phyloP scores from a whole-genome alignment of 164 flowering plant genomes.

The Paratinospora sagittata region DNA sequence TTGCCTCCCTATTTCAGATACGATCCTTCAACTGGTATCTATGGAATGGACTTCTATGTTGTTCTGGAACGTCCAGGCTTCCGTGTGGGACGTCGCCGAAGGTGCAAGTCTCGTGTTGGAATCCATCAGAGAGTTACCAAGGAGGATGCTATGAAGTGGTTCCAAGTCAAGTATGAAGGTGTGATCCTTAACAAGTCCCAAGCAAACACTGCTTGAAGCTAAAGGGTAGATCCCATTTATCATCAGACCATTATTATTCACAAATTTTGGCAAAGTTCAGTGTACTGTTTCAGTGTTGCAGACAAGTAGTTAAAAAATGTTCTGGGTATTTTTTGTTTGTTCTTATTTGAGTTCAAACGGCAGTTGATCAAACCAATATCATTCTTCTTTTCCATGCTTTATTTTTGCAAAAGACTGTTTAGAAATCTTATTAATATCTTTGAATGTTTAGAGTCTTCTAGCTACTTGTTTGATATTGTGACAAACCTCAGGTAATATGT shows the following conservation, averaged over 20 bases:
- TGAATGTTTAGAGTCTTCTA: too few relatives aligned
- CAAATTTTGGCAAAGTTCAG: not conserved
- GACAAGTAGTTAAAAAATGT: too few relatives aligned
- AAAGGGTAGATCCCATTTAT: not conserved
- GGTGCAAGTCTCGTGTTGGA: slow-evolving; percentile 86
- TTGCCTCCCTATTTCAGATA: slow-evolving; percentile 35
- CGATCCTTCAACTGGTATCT: slow-evolving; percentile 83
- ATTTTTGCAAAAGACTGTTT: not conserved
- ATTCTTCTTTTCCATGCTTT: not conserved
- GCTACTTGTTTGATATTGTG: too few relatives aligned
- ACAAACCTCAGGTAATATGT: too few relatives aligned
- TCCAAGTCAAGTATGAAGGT: slow-evolving; percentile 80
- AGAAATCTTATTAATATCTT: too few relatives aligned
- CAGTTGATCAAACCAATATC: not conserved
- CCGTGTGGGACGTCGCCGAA: slow-evolving; percentile 67
- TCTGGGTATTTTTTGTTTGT: not conserved
- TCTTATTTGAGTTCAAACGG: not conserved
- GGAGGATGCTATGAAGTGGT: slow-evolving; percentile 90
- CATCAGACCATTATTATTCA: not conserved
- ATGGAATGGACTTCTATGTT: slow-evolving; percentile 84
- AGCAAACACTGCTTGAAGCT: not conserved
- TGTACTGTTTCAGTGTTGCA: not conserved
- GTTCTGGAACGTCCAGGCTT: slow-evolving; percentile 80
- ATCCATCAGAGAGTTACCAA: slow-evolving; percentile 77
- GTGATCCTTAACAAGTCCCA: slow-evolving; percentile 84